Evolutionary conservation across 2,329 filamentous ascomycete genomes (phyloP).

Genomic region (Malbranchea cinnamomea): DNA sequence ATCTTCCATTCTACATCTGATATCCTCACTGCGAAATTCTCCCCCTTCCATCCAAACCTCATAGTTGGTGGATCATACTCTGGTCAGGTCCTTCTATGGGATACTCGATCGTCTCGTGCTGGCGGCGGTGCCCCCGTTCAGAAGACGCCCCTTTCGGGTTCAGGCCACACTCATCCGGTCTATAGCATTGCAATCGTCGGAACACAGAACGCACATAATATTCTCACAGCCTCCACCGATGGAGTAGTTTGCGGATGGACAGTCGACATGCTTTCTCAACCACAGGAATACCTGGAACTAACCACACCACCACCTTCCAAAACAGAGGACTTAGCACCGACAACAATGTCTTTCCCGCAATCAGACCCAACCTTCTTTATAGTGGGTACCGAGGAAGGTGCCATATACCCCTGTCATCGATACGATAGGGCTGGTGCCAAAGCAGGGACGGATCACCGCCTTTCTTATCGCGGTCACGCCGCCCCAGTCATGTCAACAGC

Average conservation of each 20-base stretch:
- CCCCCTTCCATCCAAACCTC: conserved; percentile 93
- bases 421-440: conserved; percentile 97
- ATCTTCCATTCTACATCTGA: conserved; percentile 94
- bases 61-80: conserved; percentile 95
- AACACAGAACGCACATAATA: conserved; percentile 97
- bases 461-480: conserved; percentile 78
- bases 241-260: conserved; percentile 95
- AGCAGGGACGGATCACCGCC: conserved; percentile 78
- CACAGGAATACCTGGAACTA: conserved; percentile 83
- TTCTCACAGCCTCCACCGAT: conserved; percentile 92
- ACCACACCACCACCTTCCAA: conserved; percentile 73
- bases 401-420: conserved; percentile 88
- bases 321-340: conserved; percentile 88
- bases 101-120: conserved; percentile 74
- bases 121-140: conserved; percentile 58
- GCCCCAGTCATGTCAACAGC: conserved; percentile 92
- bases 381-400: conserved; percentile 89
- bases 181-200: conserved; percentile 93
- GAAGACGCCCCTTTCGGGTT: conserved; percentile 88
- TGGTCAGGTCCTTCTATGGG: conserved; percentile 92
- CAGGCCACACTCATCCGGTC: conserved; percentile 89
- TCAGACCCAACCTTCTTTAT: conserved; percentile 96
- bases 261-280: conserved; percentile 93
- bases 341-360: conserved; percentile 85
- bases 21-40: conserved; percentile 89